A percentile compares a stretch with the other conserved stretches of the same genome.
Evolutionary conservation across 192 early-diverging fungal genomes (phyloP).

Genomic region (Haplosporangium gracile): DNA sequence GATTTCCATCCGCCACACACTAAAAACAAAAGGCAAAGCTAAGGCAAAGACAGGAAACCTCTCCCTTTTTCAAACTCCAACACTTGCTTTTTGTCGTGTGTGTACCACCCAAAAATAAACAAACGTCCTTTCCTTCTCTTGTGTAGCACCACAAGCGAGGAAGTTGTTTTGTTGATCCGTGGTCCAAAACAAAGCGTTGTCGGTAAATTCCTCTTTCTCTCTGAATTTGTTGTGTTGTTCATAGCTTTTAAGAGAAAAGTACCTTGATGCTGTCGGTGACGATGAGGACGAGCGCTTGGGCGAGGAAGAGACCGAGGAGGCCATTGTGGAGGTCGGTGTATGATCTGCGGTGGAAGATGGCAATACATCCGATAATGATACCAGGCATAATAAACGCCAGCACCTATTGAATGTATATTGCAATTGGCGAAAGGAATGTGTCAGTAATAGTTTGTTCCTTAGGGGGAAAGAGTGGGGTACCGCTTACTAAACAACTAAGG

Average conservation of each 20-base stretch:
- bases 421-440: background rate
- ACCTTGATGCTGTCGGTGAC: conserved; percentile 68
- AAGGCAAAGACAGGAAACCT: background rate
- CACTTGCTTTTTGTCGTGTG: background rate
- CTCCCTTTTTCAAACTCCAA: background rate
- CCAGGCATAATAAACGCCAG: conserved; percentile 49
- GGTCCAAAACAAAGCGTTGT: background rate
- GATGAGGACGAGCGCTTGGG: conserved; percentile 59
- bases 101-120: conserved; percentile 5
- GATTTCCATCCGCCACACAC: background rate
- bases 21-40: background rate
- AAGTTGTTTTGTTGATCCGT: background rate
- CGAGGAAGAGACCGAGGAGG: conserved; percentile 56
- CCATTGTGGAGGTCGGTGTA: conserved; percentile 57
- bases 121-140: background rate
- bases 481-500: too few species aligned
- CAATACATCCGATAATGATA: conserved; percentile 24
- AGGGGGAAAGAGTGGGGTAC: too few species aligned
- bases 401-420: conserved; percentile 14
- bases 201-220: background rate
- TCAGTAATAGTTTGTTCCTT: background rate
- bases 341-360: conserved; percentile 33
- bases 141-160: background rate
- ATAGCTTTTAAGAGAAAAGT: background rate
- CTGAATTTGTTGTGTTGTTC: background rate